phyloP scores from a whole-genome alignment of 2,329 filamentous ascomycete species.

The Trichoderma afroharzianum region DNA sequence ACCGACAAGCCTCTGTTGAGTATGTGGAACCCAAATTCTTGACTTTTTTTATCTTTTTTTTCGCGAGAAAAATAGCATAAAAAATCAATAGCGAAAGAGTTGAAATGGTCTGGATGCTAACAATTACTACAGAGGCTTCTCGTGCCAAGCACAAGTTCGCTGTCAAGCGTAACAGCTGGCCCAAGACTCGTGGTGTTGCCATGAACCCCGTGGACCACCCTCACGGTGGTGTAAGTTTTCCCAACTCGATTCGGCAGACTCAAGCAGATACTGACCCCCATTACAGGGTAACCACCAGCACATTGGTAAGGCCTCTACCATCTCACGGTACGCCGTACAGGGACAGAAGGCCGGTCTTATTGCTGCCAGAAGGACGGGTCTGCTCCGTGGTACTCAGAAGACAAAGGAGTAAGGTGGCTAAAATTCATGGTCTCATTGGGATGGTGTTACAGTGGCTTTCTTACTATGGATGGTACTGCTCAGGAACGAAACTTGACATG shows the following conservation, averaged over 20 bases:
- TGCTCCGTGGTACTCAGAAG: constrained; percentile 99
- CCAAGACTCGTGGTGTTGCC: constrained; percentile 99
- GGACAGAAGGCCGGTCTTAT: constrained; percentile 99
- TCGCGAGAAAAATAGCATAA: neutral
- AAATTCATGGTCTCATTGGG: constrained; percentile 56
- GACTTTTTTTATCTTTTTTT: neutral
- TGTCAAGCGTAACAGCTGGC: constrained; percentile 99
- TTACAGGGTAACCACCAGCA: constrained; percentile 97
- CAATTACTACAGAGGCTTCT: constrained; percentile 72
- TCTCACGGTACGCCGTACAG: constrained; percentile 93
- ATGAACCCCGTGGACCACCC: constrained; percentile 99
- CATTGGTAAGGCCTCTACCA: constrained; percentile 99
- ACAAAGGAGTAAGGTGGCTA: constrained; percentile 78
- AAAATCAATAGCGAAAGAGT: neutral
- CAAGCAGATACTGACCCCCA: constrained; percentile 41
- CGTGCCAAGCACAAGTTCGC: constrained; percentile 99
- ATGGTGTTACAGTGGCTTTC: constrained; percentile 62
- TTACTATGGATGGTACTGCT: constrained; percentile 54
- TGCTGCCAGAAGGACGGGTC: constrained; percentile 98
- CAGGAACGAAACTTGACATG: constrained; percentile 45
- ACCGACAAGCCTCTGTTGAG: constrained; percentile 99
- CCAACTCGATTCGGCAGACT: constrained; percentile 1
- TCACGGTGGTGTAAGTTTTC: constrained; percentile 75
- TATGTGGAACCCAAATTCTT: constrained; percentile 42
- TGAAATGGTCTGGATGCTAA: constrained; percentile 36